These are phyloP conservation scores for Blastosporella zonata DNA, from an alignment of 1,284 basidiomycete genomes.

Conservation along the genomic window DNA sequence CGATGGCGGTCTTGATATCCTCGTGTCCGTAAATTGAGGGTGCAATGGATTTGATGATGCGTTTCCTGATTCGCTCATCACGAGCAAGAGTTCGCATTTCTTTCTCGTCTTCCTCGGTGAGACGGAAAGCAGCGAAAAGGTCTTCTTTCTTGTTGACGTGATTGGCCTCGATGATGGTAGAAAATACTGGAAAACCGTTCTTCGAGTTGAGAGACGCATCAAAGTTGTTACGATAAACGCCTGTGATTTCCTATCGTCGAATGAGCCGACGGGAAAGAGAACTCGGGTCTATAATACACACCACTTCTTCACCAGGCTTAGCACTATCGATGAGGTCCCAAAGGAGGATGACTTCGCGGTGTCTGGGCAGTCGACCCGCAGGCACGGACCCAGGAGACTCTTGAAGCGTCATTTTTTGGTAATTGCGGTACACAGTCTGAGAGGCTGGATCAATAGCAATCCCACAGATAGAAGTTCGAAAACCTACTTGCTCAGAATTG, in stretches of 20 bases:
- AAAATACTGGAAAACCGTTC: constrained; percentile 99
- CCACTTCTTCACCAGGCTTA: constrained; percentile 97
- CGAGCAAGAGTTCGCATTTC: constrained; percentile 84
- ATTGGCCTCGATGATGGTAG: constrained; percentile 97
- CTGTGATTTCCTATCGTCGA: constrained; percentile 80
- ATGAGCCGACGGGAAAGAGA: constrained; percentile 10
- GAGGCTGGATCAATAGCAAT: background rate
- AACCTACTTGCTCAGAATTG: constrained; percentile 87
- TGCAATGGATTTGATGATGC: constrained; percentile 97
- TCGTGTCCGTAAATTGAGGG: constrained; percentile 99
- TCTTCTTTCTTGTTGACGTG: constrained; percentile 97
- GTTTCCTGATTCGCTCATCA: constrained; percentile 93
- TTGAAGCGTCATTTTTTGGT: constrained; percentile 98
- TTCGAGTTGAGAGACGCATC: constrained; percentile 97
- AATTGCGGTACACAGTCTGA: constrained; percentile 98
- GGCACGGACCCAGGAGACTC: constrained; percentile 99
- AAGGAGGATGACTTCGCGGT: constrained; percentile 93
- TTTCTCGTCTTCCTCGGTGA: constrained; percentile 96
- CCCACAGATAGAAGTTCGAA: background rate
- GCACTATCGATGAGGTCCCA: constrained; percentile 99
- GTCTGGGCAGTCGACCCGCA: constrained; percentile 92
- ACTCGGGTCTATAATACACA: constrained; percentile 37
- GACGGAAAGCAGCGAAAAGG: constrained; percentile 90
- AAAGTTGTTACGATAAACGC: constrained; percentile 98
- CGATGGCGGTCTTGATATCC: constrained; percentile 97